Percentiles rank a stretch among this genome's conserved stretches.
Evolutionary conservation across 352 stramenopile species (phyloP).

Genomic region (Phytophthora chlamydospora): DNA sequence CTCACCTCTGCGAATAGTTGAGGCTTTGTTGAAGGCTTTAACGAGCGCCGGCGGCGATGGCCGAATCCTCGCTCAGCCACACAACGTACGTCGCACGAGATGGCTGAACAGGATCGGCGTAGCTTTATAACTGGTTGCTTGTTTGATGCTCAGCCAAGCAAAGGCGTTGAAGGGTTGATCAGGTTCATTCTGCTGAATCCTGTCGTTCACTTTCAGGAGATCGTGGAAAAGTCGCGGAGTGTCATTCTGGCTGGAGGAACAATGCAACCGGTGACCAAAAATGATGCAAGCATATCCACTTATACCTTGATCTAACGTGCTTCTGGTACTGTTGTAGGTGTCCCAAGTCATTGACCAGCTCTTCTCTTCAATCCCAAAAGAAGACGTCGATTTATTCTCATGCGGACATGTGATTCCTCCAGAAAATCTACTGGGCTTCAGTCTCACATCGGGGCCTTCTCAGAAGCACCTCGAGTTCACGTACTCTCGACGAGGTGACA

Average conservation of each 20-base stretch:
- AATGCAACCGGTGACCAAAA: conserved; percentile 90
- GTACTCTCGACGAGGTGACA: conserved; percentile 74
- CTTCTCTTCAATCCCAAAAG: conserved; percentile 80
- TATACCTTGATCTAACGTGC: conserved; percentile 8
- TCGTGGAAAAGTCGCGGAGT: conserved; percentile 94
- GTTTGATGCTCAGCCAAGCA: conserved; percentile 38
- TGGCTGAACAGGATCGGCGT: neutral
- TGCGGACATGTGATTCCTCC: conserved; percentile 98
- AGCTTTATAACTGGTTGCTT: neutral
- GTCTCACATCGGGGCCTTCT: conserved; percentile 78
- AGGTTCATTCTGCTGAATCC: conserved; percentile 97
- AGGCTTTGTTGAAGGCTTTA: conserved; percentile 77
- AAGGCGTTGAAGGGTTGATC: conserved; percentile 69
- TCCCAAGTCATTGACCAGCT: conserved; percentile 95
- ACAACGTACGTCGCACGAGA: conserved; percentile 50
- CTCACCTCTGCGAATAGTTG: conserved; percentile 83
- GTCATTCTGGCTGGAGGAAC: conserved; percentile 98
- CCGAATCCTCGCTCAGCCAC: conserved; percentile 67
- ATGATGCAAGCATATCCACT: neutral
- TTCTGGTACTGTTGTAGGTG: conserved; percentile 48
- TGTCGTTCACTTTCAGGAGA: conserved; percentile 92
- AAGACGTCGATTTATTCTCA: conserved; percentile 94
- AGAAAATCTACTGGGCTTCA: conserved; percentile 90
- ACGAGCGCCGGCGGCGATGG: conserved; percentile 74
- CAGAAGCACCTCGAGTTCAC: conserved; percentile 95